Conservation (phyloP, 1,284 basidiomycete species). For the Ustilago nuda region DNA sequence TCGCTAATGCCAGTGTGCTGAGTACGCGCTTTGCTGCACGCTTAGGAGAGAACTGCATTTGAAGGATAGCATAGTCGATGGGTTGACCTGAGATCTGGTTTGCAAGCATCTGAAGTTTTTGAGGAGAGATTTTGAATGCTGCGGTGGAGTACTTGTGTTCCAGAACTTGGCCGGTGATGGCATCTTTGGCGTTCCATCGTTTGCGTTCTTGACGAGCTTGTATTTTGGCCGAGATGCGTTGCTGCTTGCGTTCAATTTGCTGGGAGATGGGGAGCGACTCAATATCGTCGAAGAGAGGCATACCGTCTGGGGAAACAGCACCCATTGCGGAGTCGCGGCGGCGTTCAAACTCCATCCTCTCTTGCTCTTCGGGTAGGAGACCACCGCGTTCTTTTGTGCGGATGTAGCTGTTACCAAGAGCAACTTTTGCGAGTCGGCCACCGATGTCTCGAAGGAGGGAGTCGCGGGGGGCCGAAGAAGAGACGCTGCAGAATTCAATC, state of each 20-base stretch:
- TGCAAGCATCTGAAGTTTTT: slow-evolving; percentile 89
- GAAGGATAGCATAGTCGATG: slow-evolving; percentile 88
- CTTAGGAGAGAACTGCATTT: slow-evolving; percentile 95
- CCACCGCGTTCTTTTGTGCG: slow-evolving; percentile 47
- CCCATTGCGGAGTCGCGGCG: slow-evolving; percentile 56
- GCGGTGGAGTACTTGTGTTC: slow-evolving; percentile 91
- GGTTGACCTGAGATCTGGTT: slow-evolving; percentile 78
- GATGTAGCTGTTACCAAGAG: slow-evolving; percentile 37
- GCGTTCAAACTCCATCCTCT: slow-evolving; percentile 43
- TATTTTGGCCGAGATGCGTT: slow-evolving; percentile 44
- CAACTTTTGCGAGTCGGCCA: slow-evolving; percentile 41
- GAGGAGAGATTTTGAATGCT: slow-evolving; percentile 90
- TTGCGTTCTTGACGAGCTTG: slow-evolving; percentile 55
- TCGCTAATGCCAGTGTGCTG: slow-evolving; percentile 86
- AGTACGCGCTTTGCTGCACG: slow-evolving; percentile 85
- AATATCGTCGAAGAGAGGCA: slow-evolving; percentile 57
- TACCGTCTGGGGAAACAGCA: slow-evolving; percentile 59
- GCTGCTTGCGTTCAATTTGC: slow-evolving; percentile 35
- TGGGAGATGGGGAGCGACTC: slow-evolving; percentile 47
- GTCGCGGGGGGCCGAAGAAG: slow-evolving; percentile 24
- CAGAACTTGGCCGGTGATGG: slow-evolving; percentile 38
- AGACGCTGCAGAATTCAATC: slow-evolving; percentile 25
- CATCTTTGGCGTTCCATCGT: slow-evolving; percentile 57
- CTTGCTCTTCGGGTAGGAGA: slow-evolving; percentile 56
- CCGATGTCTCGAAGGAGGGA: slow-evolving; percentile 34